A percentile compares a stretch with the other conserved stretches of the same genome.
phyloP scores from a whole-genome alignment of 371 early-diverging fungal genomes.

The Syncephalastrum racemosum region DNA sequence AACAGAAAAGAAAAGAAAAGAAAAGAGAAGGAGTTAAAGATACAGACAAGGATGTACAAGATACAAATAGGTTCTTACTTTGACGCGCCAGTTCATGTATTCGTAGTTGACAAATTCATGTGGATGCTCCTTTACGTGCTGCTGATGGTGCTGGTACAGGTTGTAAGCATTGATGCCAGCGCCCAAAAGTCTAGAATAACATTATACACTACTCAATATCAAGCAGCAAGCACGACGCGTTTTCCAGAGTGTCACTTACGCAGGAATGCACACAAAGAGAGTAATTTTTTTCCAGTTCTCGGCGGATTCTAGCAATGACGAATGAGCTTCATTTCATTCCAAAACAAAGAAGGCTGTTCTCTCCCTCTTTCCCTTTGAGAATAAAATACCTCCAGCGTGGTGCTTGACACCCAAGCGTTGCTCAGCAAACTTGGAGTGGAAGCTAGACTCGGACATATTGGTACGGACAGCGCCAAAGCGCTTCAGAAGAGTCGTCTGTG shows the following conservation, averaged over 20 bases:
- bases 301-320: slow-evolving; percentile 36
- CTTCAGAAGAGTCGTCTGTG: slow-evolving; percentile 28
- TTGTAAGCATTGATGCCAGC: slow-evolving; percentile 47
- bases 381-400: slow-evolving; percentile 47
- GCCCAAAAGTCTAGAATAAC: slow-evolving; percentile 30
- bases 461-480: slow-evolving; percentile 38
- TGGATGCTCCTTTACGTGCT: slow-evolving; percentile 45
- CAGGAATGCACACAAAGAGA: slow-evolving; percentile 49
- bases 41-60: too few species aligned
- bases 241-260: slow-evolving; percentile 28
- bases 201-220: neutral
- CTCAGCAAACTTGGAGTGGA: slow-evolving; percentile 26
- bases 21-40: too few species aligned
- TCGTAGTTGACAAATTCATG: slow-evolving; percentile 42
- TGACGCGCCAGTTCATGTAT: slow-evolving; percentile 46
- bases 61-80: slow-evolving; percentile 12
- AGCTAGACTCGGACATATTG: slow-evolving; percentile 11
- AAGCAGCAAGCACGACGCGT: neutral
- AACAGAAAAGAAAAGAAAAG: neutral
- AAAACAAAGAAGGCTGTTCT: neutral
- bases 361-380: too few species aligned
- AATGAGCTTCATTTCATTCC: neutral
- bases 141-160: slow-evolving; percentile 34
- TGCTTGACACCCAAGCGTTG: slow-evolving; percentile 47
- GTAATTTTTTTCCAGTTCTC: slow-evolving; percentile 53